phyloP scores from a whole-genome alignment of 331 rosid species.

The Pyracantha coccinea region DNA sequence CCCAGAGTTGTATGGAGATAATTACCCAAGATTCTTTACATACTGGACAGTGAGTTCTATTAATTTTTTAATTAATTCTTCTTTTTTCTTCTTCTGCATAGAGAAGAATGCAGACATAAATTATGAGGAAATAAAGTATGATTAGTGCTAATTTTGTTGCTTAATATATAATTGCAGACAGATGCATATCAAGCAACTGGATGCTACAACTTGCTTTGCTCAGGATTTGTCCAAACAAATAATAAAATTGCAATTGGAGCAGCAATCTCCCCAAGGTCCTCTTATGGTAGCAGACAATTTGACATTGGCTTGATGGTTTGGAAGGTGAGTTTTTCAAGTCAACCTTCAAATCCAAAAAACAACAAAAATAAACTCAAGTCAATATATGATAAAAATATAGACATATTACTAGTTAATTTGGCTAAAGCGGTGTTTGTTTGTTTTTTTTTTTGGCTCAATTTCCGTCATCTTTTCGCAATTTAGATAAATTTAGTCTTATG shows the following conservation, averaged over 20 bases:
- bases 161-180: slow-evolving; percentile 35
- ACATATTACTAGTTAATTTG: neutral
- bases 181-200: slow-evolving; percentile 98
- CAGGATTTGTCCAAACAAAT: slow-evolving; percentile 95
- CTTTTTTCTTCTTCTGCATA: neutral
- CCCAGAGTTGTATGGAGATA: slow-evolving; percentile 93
- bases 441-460: neutral
- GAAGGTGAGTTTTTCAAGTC: slow-evolving; percentile 54
- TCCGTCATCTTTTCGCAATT: accelerated
- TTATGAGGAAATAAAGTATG: neutral
- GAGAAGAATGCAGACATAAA: neutral
- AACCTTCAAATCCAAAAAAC: neutral
- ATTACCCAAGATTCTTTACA: slow-evolving; percentile 86
- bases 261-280: slow-evolving; percentile 90
- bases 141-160: neutral
- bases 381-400: neutral
- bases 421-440: neutral
- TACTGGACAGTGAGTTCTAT: slow-evolving; percentile 87
- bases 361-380: neutral
- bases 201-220: slow-evolving; percentile 92
- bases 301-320: slow-evolving; percentile 94
- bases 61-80: neutral
- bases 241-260: slow-evolving; percentile 93
- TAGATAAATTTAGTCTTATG: too few relatives aligned
- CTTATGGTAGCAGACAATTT: slow-evolving; percentile 73